Conservation (phyloP, 352 stramenopile species). For the Phytophthora capsici region DNA sequence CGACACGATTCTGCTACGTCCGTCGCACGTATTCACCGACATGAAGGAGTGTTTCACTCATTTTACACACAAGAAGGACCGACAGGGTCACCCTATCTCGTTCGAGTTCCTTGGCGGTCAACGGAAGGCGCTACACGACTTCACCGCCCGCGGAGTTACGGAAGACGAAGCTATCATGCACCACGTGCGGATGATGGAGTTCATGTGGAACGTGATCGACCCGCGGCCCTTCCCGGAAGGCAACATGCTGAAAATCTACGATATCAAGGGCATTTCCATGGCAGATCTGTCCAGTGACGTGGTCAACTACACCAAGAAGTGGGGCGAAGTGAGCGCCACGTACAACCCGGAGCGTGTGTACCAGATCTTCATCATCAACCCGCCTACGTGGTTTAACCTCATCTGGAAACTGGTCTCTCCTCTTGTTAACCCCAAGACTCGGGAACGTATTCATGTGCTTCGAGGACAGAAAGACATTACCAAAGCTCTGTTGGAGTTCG, state of each 20-base stretch:
- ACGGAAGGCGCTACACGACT: slow-evolving; percentile 65
- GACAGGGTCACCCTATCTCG: slow-evolving; percentile 59
- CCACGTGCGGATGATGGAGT: slow-evolving; percentile 73
- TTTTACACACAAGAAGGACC: slow-evolving; percentile 74
- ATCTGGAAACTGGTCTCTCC: slow-evolving; percentile 82
- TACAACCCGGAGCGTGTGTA: slow-evolving; percentile 82
- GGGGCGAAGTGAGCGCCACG: slow-evolving; percentile 60
- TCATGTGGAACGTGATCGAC: slow-evolving; percentile 73
- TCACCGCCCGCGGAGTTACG: slow-evolving; percentile 58
- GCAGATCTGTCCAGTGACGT: slow-evolving; percentile 70
- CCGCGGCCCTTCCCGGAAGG: slow-evolving; percentile 63
- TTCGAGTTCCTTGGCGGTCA: slow-evolving; percentile 67
- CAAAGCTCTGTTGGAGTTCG: slow-evolving; percentile 72
- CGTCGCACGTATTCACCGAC: slow-evolving; percentile 54
- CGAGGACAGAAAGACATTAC: slow-evolving; percentile 74
- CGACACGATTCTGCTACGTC: slow-evolving; percentile 70
- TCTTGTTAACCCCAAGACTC: slow-evolving; percentile 76
- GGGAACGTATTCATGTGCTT: slow-evolving; percentile 72
- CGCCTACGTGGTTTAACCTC: slow-evolving; percentile 77
- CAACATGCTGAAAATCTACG: slow-evolving; percentile 75
- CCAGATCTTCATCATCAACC: slow-evolving; percentile 80
- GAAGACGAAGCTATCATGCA: slow-evolving; percentile 70
- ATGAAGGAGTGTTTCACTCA: slow-evolving; percentile 75
- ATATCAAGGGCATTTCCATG: slow-evolving; percentile 83
- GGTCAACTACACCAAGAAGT: slow-evolving; percentile 75